Evolutionary conservation across 2,329 filamentous ascomycete species (phyloP).

Genomic region (Hypoxylon sp.): DNA sequence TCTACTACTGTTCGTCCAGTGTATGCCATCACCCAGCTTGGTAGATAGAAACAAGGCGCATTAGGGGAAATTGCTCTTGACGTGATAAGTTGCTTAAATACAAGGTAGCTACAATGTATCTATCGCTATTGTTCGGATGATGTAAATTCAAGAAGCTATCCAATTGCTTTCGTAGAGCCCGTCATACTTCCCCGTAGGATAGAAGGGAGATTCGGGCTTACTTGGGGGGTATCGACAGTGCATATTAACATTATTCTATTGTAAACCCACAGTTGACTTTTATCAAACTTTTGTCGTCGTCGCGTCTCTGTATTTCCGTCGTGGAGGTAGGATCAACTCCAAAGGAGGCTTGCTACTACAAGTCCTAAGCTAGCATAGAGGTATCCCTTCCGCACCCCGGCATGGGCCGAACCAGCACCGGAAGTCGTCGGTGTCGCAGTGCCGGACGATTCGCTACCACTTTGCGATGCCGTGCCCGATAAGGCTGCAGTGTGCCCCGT

Average conservation of each 20-base stretch:
- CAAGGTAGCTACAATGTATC: not conserved
- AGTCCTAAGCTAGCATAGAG: slow-evolving; percentile 26
- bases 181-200: not conserved
- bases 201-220: not conserved
- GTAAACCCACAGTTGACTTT: not conserved
- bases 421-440: slow-evolving; percentile 31
- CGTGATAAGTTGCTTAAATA: not conserved
- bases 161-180: not conserved
- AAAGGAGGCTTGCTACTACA: slow-evolving; percentile 23
- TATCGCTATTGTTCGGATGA: not conserved
- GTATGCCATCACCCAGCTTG: too few relatives aligned
- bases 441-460: slow-evolving; percentile 7
- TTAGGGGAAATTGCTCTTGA: too few relatives aligned
- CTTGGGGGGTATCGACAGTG: not conserved
- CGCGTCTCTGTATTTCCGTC: not conserved
- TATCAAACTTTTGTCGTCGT: slow-evolving; percentile 1
- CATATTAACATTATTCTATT: slow-evolving; percentile 27
- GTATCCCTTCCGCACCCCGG: slow-evolving; percentile 16
- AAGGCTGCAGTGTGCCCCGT: slow-evolving; percentile 1
- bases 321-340: slow-evolving; percentile 18
- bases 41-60: too few relatives aligned
- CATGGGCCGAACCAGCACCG: slow-evolving; percentile 2
- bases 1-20: too few relatives aligned
- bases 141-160: not conserved
- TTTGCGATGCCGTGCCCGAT: slow-evolving; percentile 14